Conservation (phyloP, 176 grass and related monocot species). For the Oryza punctata region DNA sequence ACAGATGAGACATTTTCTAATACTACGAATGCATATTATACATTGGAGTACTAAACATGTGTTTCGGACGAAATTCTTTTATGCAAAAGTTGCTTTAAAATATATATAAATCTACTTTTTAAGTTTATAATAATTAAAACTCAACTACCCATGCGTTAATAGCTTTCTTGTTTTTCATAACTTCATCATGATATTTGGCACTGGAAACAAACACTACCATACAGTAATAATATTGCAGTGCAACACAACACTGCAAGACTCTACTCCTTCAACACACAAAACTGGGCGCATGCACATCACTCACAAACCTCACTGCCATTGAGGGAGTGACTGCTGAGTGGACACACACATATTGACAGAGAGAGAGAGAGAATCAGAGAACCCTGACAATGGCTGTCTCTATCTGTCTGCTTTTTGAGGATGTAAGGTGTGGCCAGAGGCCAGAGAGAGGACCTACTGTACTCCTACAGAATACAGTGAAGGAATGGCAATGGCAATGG, state of each 20-base stretch:
- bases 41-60: too few species aligned
- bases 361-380: not conserved
- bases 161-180: too few species aligned
- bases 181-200: too few species aligned
- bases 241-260: not conserved
- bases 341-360: not conserved
- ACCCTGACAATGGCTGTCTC: not conserved
- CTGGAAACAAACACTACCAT: too few species aligned
- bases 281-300: conserved; percentile 20
- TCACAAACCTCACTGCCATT: not conserved
- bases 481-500: not conserved
- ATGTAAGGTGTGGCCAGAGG: not conserved
- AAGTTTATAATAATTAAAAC: too few species aligned
- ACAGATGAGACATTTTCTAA: too few species aligned
- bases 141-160: too few species aligned
- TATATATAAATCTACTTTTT: too few species aligned
- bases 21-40: too few species aligned
- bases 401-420: conserved; percentile 23
- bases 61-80: too few species aligned
- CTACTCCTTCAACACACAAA: not conserved
- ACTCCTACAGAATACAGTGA: not conserved
- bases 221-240: too few species aligned
- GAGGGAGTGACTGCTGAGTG: not conserved
- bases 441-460: not conserved
- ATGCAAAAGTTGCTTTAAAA: too few species aligned